Percentiles rank a stretch among this genome's conserved stretches.
phyloP scores from a whole-genome alignment of 2,329 filamentous ascomycete genomes.

The Magnaporthales sp. region DNA sequence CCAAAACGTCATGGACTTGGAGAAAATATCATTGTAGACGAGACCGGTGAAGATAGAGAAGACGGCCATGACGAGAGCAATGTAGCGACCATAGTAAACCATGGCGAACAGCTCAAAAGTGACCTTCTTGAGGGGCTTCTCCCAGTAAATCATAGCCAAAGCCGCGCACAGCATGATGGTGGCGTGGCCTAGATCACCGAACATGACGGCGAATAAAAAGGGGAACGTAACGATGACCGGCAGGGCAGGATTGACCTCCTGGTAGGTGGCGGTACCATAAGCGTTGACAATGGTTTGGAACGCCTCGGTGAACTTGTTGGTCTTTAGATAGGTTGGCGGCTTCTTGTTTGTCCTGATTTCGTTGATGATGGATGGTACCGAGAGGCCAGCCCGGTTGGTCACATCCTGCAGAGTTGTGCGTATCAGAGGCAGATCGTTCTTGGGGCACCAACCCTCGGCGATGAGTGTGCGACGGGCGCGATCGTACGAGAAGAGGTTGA shows the following conservation, averaged over 20 bases:
- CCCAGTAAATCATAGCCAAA: conserved; percentile 91
- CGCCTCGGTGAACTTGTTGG: conserved; percentile 95
- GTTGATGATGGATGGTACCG: conserved; percentile 98
- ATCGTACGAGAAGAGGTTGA: conserved; percentile 96
- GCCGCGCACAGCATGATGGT: conserved; percentile 79
- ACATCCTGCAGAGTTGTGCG: conserved; percentile 93
- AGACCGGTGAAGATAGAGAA: conserved; percentile 97
- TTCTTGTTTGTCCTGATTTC: conserved; percentile 96
- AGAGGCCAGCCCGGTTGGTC: conserved; percentile 88
- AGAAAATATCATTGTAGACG: conserved; percentile 97
- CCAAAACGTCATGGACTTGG: conserved; percentile 83
- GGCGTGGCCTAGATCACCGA: conserved; percentile 94
- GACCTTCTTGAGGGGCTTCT: conserved; percentile 88
- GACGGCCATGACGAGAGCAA: conserved; percentile 94
- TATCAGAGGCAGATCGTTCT: conserved; percentile 80
- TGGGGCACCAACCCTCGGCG: conserved; percentile 95
- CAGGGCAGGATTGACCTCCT: conserved; percentile 91
- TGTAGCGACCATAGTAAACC: conserved; percentile 98
- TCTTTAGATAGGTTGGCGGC: conserved; percentile 93
- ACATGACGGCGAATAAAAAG: conserved; percentile 99
- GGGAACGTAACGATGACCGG: conserved; percentile 96
- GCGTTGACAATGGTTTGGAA: conserved; percentile 99
- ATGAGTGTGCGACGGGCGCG: conserved; percentile 92
- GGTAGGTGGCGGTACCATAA: conserved; percentile 95
- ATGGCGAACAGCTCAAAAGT: conserved; percentile 91